Evolutionary conservation across 768 basidiomycete species (phyloP), one percentile per base, ranked within the genome.

Genomic region (Pleurotus eryngii): DNA sequence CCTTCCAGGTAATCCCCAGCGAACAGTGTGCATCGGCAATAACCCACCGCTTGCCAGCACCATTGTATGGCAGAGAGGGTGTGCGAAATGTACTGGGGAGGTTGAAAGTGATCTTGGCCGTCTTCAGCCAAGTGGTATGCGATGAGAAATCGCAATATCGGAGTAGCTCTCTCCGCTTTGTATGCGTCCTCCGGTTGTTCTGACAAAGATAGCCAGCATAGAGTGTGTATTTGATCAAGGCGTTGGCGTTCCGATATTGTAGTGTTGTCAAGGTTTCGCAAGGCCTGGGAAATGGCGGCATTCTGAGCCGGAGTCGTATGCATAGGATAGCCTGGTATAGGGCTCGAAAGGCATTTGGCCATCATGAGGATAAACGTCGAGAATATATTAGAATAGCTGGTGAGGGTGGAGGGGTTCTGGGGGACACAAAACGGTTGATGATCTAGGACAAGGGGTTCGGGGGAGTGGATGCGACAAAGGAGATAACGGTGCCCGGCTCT

Each of bases 121-220:
- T 60, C 45, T 2, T 64, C 43, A 0, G 30, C 1, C 0, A 67
- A 20, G 22, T 60, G 57, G 18, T 26, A 53, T 7, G 57, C 48
- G 14, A 58, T 49, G 24, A 60, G 47, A 37, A 60, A 60, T 2
- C 58, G 58, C 6, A 55, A 20, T 15, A 59, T 26, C 4, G 51
- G 51, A 5, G 24, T 17, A 17, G 17, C 17, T 14, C 14, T 26
- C 12, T 48, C 46, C 1, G 26, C 3, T 15, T 48, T 14, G 17
- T 15, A n/a, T 6, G 42, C 18, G 42, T 20, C 14, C 15, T 43
- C 11, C 8, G 42, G 42, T n/a, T n/a, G 15, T 43, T 43, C n/a
- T n/a, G 42, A 43, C 8, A 43, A 15, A n/a, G 18, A 43, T 2
- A 43, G 42, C 42, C 42, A 43, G 5, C n/a, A n/a, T 43, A 20